A percentile compares a stretch with the other conserved stretches of the same genome.
Evolutionary conservation across 1,139 yeast genomes (phyloP).

Genomic region (Blastobotrys apis): DNA sequence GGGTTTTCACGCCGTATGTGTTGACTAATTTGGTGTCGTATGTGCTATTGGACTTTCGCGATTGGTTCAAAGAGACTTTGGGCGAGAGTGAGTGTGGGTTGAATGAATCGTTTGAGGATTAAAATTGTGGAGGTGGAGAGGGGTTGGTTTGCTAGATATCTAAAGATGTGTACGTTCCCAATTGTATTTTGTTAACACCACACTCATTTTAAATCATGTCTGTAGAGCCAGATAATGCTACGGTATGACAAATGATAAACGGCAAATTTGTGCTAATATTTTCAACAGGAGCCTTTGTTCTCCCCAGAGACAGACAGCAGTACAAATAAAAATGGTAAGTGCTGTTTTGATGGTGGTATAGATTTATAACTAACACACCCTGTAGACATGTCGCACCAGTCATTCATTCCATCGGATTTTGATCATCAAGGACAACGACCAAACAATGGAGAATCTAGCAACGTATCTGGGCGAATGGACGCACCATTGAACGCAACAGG

Average conservation of each 20-base stretch:
- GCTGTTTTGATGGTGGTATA: too few relatives aligned
- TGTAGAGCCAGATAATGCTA: constrained; percentile 14
- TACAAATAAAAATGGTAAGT: too few relatives aligned
- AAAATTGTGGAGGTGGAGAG: background rate
- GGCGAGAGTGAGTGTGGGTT: background rate
- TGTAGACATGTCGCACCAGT: constrained; percentile 32
- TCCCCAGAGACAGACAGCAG: too few relatives aligned
- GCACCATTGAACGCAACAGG: background rate
- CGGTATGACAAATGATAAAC: background rate
- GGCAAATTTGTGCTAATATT: too few relatives aligned
- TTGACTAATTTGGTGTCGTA: too few relatives aligned
- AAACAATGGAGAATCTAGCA: background rate
- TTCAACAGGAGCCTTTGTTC: constrained; percentile 4
- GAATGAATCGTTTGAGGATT: background rate
- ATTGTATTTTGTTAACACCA: background rate
- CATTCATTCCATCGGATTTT: constrained; percentile 31
- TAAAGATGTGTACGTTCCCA: background rate
- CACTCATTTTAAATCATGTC: constrained; percentile 13
- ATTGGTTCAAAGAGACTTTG: too few relatives aligned
- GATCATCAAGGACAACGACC: constrained; percentile 12
- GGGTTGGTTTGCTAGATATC: background rate
- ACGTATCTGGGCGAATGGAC: constrained; percentile 17
- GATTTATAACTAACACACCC: too few relatives aligned
- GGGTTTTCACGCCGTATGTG: too few relatives aligned
- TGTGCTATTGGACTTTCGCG: too few relatives aligned